phyloP scores from a whole-genome alignment of 306 rosid genomes.

The Glycine latifolia region DNA sequence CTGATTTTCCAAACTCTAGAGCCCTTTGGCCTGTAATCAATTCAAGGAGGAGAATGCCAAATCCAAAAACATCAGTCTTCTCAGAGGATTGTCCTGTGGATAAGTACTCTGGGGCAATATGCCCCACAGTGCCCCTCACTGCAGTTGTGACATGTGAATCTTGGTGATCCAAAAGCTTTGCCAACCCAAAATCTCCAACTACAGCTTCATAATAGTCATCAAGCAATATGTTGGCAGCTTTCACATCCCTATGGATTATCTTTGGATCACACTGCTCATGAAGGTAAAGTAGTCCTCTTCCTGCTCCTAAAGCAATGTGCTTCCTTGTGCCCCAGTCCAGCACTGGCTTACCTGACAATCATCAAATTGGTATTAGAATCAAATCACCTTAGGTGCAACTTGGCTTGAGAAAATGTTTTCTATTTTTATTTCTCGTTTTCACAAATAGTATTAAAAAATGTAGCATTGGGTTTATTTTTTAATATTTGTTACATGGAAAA shows the following conservation, averaged over 20 bases:
- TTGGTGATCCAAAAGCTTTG: conserved; percentile 63
- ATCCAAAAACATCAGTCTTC: conserved; percentile 63
- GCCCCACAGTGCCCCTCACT: conserved; percentile 63
- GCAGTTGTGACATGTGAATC: conserved; percentile 67
- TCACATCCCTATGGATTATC: conserved; percentile 62
- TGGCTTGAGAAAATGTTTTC: neutral
- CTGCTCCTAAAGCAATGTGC: conserved; percentile 62
- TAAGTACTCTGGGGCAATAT: conserved; percentile 60
- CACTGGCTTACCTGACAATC: conserved; percentile 55
- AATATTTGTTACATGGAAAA: neutral
- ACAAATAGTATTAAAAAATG: neutral
- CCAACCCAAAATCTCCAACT: conserved; percentile 63
- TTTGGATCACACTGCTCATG: conserved; percentile 66
- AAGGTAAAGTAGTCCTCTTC: conserved; percentile 57
- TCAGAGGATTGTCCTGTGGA: conserved; percentile 64
- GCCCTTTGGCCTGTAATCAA: conserved; percentile 62
- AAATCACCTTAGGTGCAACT: neutral
- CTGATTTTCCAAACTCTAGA: conserved; percentile 59
- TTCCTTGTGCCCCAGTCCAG: conserved; percentile 62
- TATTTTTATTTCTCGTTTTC: neutral
- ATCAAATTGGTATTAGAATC: conserved; percentile 32
- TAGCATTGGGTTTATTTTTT: neutral
- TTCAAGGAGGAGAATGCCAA: conserved; percentile 63
- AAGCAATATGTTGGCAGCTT: conserved; percentile 62
- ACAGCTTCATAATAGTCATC: conserved; percentile 63